Evolutionary conservation across 2,329 filamentous ascomycete species (phyloP), one percentile per base, ranked within the genome.

Genomic region (Ceratocystis cacaofunesta): DNA sequence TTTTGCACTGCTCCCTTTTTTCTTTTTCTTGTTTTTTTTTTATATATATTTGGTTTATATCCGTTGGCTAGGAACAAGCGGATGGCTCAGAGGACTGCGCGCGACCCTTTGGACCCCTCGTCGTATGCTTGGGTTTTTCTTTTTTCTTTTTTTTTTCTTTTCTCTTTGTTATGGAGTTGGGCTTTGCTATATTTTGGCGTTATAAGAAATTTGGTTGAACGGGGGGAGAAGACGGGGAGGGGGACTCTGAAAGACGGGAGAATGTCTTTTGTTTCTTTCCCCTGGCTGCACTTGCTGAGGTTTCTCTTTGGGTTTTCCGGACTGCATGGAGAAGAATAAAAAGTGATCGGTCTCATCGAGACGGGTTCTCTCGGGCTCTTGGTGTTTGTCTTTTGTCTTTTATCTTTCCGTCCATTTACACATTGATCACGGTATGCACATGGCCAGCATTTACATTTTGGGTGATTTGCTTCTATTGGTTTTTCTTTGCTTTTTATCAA

Each of bases 361-460:
- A 32, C n/a, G 52, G 52, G 2, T 36, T 69, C n/a, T 63, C 19
- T 52, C 19, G 48, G 48, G 48, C 48, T 52, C 60, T 32, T 63
- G 70, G 69, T 69, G 71, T 72, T 69, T 64, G 25, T 64, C 50
- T 62, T 68, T 68, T 52, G 19, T 52, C 32, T 36, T 70, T 66
- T 66, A 68, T 70, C 66, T 68, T 68, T 68, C 66, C 32, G 25
- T 60, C 17, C 25, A 30, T 60, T 60, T 36, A 36, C 8, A 36
- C 32, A 12, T 25, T 25, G 48, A 52, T 52, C 25, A 52, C 19
- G 48, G 48, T 28, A 52, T 52, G 48, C 48, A 52, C 48, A 52
- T n/a, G 43, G 32, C 7, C 10, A 57, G 52, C 52, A 57, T 57
- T 57, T 57, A 57, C 52, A 57, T n/a, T 57, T 7, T 32, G 52